These are phyloP conservation scores for Vanrija pseudolonga DNA, from an alignment of 1,284 basidiomycete species.

Conservation along the genomic window DNA sequence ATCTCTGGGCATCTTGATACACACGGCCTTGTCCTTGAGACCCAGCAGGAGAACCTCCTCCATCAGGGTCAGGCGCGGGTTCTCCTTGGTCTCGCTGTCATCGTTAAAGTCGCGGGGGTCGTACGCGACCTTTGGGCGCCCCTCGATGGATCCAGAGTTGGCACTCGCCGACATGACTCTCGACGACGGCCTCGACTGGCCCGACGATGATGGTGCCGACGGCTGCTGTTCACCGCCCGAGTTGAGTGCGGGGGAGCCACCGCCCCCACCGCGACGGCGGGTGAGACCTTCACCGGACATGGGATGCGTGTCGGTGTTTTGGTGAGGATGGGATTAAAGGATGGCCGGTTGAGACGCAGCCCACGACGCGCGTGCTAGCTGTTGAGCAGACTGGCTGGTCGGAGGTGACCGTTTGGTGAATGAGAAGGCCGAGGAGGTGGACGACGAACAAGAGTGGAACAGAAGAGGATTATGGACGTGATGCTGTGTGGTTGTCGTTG, in stretches of 20 bases:
- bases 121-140: slow-evolving; percentile 80
- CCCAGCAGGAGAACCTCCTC: slow-evolving; percentile 93
- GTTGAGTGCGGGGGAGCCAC: slow-evolving; percentile 25
- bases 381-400: background rate
- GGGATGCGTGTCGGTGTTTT: background rate
- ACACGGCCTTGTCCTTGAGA: slow-evolving; percentile 83
- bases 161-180: slow-evolving; percentile 6
- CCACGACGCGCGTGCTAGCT: background rate
- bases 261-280: slow-evolving; percentile 44
- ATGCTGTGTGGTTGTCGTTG: too few relatives aligned
- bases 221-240: slow-evolving; percentile 7
- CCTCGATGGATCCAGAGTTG: slow-evolving; percentile 69
- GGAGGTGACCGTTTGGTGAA: background rate
- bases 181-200: background rate
- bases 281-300: slow-evolving; percentile 47
- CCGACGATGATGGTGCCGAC: slow-evolving; percentile 9
- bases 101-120: slow-evolving; percentile 87
- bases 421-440: background rate
- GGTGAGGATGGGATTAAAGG: background rate
- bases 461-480: too few relatives aligned
- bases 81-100: slow-evolving; percentile 67
- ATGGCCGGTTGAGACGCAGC: background rate
- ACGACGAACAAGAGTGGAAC: too few relatives aligned
- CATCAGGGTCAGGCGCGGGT: slow-evolving; percentile 89
- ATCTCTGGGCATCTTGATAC: slow-evolving; percentile 11